Evolutionary conservation across 768 basidiomycete species (phyloP), one percentile per base, ranked within the genome.

Genomic region (Trichaptum fuscoviolaceum): DNA sequence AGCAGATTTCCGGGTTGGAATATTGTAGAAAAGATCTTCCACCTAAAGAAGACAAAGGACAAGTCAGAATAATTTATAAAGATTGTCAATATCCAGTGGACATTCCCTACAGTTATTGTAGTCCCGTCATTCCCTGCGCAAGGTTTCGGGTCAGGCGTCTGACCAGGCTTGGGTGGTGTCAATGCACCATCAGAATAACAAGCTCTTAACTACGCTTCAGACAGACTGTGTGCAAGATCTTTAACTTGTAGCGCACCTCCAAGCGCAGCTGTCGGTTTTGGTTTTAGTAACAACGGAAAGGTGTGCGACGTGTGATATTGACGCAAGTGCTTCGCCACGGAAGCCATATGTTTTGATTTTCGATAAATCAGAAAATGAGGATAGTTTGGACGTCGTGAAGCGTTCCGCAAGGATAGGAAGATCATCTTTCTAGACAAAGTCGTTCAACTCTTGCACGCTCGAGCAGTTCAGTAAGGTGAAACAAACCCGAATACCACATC

Each of bases 41-140:
- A 95, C 95, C 96, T 98, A 69, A 1, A 52, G 6, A 23, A 66
- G 42, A 9, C 18, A 5, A 23, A 66, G 42, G 7, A 18, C 58
- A 64, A 20, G 57, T 62, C 23, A 30, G 42, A 66, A 12, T 24
- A 25, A 8, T 20, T 9, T 12, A 25, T 1, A 52, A 8, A 17
- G 23, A 18, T 35, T 52, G 42, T 52, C 42, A 52, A 20, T 52
- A n/a, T n/a, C n/a, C n/a, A n/a, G n/a, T n/a, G n/a, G n/a, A n/a
- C 3, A 3, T 52, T 52, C 76, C 85, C 63, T 71, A 94, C 96
- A 1, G 84, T 89, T 59, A 99, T 89, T 1, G 87, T 89, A 0
- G 97, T 99, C 2, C 97, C 97, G 65, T 97, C 92, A 71, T 96
- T 97, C 6, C 95, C 95, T 20, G 97, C 96, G 68, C 89, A 91